phyloP scores from a whole-genome alignment of 108 stramenopile genomes.

The Stephanodiscus minutulus region DNA sequence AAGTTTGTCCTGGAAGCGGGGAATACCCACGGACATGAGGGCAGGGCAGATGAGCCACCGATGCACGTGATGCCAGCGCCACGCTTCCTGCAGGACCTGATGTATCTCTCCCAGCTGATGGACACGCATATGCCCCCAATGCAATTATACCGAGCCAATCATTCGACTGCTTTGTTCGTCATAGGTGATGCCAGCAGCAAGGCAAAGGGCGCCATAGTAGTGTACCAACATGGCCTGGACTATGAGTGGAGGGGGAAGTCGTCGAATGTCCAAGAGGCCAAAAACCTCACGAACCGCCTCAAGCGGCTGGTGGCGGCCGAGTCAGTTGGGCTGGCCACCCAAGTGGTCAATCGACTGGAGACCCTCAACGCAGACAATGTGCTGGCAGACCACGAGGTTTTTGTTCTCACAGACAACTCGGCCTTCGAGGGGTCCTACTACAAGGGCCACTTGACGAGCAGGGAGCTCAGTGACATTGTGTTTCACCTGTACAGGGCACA shows the following conservation, averaged over 20 bases:
- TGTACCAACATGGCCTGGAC: neutral
- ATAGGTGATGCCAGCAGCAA: conserved; percentile 44
- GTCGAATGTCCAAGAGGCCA: conserved; percentile 41
- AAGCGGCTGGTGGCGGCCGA: conserved; percentile 18
- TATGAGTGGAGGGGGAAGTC: conserved; percentile 1
- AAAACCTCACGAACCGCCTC: conserved; percentile 25
- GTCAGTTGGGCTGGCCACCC: neutral
- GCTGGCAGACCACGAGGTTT: conserved; percentile 33
- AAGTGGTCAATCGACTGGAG: neutral
- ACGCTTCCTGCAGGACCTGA: conserved; percentile 24
- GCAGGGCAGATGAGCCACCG: neutral
- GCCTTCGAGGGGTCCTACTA: conserved; percentile 42
- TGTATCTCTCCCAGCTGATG: conserved; percentile 9
- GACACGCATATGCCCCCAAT: neutral
- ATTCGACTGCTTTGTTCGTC: conserved; percentile 4
- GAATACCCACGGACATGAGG: too few species aligned
- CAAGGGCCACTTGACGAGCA: conserved; percentile 41
- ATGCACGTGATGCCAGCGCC: conserved; percentile 26
- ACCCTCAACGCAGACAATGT: neutral
- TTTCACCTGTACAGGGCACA: conserved; percentile 15
- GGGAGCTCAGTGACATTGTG: conserved; percentile 33
- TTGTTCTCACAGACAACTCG: conserved; percentile 52
- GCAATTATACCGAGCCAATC: neutral
- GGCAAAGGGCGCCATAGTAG: conserved; percentile 29
- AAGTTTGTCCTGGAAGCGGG: too few species aligned